These are phyloP conservation scores for Serendipita sp. DNA, from an alignment of 1,284 basidiomycete species.

Conservation along the genomic window DNA sequence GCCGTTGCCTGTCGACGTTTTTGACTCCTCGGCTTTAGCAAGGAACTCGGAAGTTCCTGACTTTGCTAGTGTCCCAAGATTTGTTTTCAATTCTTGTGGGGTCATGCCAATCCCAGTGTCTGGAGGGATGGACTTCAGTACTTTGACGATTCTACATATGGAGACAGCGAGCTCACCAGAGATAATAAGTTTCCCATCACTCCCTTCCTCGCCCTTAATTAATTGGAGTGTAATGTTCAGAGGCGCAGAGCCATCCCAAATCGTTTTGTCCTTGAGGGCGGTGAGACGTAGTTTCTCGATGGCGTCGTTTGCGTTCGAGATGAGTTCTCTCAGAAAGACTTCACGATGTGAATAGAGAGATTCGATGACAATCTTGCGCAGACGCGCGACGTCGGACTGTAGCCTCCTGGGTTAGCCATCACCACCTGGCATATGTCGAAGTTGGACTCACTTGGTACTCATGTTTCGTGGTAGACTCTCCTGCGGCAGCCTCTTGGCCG, in stretches of 20 bases:
- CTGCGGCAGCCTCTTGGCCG: conserved; percentile 34
- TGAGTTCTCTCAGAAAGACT: conserved; percentile 82
- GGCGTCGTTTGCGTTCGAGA: conserved; percentile 91
- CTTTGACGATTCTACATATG: neutral
- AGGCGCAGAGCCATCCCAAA: conserved; percentile 52
- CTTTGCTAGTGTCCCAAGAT: conserved; percentile 82
- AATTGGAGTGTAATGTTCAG: conserved; percentile 82
- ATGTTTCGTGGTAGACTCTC: conserved; percentile 40
- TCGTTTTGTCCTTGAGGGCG: conserved; percentile 61
- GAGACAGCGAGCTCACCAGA: conserved; percentile 35
- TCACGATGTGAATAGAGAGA: conserved; percentile 27
- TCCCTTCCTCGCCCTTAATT: conserved; percentile 48
- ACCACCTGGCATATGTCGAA: neutral
- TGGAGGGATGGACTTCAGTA: conserved; percentile 19
- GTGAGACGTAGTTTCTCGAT: conserved; percentile 82
- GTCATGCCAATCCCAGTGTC: conserved; percentile 94
- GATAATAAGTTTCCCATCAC: conserved; percentile 62
- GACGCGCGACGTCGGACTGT: conserved; percentile 81
- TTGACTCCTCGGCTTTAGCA: conserved; percentile 54
- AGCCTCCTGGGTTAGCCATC: conserved; percentile 6
- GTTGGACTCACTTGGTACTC: conserved; percentile 57
- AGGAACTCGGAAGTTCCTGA: conserved; percentile 90
- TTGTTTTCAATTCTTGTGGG: conserved; percentile 63
- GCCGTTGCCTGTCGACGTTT: conserved; percentile 38
- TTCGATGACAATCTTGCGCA: conserved; percentile 85